Evolutionary conservation across 2,329 filamentous ascomycete species (phyloP).

Genomic region (Arthroderma sp.): DNA sequence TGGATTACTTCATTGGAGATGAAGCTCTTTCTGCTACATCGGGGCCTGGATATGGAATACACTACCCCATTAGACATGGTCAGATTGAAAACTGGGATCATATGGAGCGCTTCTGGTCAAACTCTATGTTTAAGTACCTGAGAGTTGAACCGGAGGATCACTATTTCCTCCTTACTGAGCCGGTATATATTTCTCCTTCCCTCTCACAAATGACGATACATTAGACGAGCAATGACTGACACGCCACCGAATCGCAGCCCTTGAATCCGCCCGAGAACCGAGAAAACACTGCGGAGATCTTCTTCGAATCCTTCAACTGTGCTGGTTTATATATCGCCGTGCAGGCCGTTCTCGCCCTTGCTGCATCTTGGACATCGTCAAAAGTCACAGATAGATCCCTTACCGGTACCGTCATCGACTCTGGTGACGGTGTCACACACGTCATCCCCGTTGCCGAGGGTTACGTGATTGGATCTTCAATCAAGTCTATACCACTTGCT

Average conservation of each 20-base stretch:
- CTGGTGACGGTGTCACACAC: constrained; percentile 96
- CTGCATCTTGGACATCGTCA: constrained; percentile 95
- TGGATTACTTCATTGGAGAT: constrained; percentile 98
- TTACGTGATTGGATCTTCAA: constrained; percentile 96
- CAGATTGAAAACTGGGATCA: constrained; percentile 99
- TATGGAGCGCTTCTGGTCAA: constrained; percentile 99
- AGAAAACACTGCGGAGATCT: constrained; percentile 97
- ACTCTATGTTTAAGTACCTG: constrained; percentile 99
- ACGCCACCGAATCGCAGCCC: constrained; percentile 44
- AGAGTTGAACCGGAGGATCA: constrained; percentile 97
- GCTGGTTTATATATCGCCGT: constrained; percentile 97
- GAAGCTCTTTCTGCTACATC: constrained; percentile 74
- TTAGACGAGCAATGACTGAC: background rate
- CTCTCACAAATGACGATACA: background rate
- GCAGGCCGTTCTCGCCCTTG: constrained; percentile 88
- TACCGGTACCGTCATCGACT: constrained; percentile 96
- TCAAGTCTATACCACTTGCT: constrained; percentile 97
- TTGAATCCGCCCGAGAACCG: constrained; percentile 97
- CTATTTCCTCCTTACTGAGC: constrained; percentile 94
- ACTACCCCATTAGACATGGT: constrained; percentile 94
- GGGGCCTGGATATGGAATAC: constrained; percentile 86
- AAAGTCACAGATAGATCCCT: constrained; percentile 94
- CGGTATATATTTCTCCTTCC: constrained; percentile 46
- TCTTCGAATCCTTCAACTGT: constrained; percentile 99
- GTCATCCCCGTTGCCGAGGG: constrained; percentile 97